Evolutionary conservation across 2,329 filamentous ascomycete genomes (phyloP).

Genomic region (Diplodia seriata): DNA sequence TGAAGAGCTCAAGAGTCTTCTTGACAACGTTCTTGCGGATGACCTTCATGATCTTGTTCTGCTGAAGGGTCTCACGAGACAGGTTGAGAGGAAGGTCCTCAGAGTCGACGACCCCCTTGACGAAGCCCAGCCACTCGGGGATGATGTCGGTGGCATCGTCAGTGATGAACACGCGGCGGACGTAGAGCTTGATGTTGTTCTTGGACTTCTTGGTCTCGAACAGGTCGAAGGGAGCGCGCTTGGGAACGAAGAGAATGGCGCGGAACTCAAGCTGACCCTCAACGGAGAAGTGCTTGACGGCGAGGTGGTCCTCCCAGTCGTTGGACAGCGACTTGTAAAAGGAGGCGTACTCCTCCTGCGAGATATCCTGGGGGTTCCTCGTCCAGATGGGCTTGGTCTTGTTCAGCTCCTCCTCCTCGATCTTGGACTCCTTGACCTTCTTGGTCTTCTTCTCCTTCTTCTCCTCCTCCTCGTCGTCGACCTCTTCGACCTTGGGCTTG

Average conservation of each 20-base stretch:
- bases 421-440: constrained; percentile 98
- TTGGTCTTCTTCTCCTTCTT: constrained; percentile 98
- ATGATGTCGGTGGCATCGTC: constrained; percentile 99
- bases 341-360: constrained; percentile 92
- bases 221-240: constrained; percentile 98
- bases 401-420: constrained; percentile 99
- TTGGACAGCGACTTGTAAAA: constrained; percentile 99
- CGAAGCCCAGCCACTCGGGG: constrained; percentile 97
- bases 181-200: constrained; percentile 99
- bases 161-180: constrained; percentile 99
- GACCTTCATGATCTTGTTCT: constrained; percentile 99
- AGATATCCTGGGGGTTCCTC: constrained; percentile 95
- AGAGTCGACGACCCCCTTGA: constrained; percentile 99
- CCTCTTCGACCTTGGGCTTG: constrained; percentile 95
- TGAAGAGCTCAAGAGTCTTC: constrained; percentile 99
- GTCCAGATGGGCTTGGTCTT: constrained; percentile 99
- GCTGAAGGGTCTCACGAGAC: constrained; percentile 99
- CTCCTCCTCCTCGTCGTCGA: constrained; percentile 82
- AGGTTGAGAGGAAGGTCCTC: constrained; percentile 99
- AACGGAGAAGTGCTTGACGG: constrained; percentile 99
- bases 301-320: constrained; percentile 99
- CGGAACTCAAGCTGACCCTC: constrained; percentile 99
- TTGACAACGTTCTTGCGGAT: constrained; percentile 99
- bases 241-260: constrained; percentile 98
- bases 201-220: constrained; percentile 99